These are phyloP conservation scores for Alternaria triticimaculans DNA, from an alignment of 2,329 filamentous ascomycete genomes.

Conservation along the genomic window DNA sequence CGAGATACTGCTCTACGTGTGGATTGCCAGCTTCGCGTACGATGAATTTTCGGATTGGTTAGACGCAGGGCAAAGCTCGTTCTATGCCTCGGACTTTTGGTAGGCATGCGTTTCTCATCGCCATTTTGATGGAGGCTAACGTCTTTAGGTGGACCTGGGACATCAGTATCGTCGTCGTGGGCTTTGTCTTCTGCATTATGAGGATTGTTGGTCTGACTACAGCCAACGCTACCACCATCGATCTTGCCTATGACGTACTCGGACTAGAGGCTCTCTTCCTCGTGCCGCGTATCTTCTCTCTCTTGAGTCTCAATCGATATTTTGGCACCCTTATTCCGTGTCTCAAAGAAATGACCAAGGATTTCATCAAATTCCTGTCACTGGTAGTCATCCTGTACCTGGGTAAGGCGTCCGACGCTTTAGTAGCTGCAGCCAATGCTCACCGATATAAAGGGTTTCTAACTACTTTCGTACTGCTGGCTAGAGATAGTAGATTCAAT, in stretches of 20 bases:
- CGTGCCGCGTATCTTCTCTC: conserved; percentile 83
- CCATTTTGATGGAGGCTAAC: conserved; percentile 1
- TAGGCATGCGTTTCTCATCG: conserved; percentile 57
- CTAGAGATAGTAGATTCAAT: conserved; percentile 68
- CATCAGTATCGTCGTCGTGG: conserved; percentile 71
- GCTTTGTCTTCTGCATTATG: conserved; percentile 72
- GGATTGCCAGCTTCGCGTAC: conserved; percentile 86
- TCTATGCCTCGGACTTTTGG: conserved; percentile 49
- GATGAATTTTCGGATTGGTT: conserved; percentile 78
- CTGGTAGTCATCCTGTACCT: conserved; percentile 83
- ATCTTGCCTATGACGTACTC: conserved; percentile 86
- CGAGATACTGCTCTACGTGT: conserved; percentile 80
- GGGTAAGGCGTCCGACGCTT: conserved; percentile 51
- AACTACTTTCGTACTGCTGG: conserved; percentile 82
- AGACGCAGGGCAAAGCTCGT: conserved; percentile 81
- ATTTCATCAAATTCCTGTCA: conserved; percentile 83
- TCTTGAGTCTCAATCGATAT: conserved; percentile 85
- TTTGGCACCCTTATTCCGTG: conserved; percentile 91
- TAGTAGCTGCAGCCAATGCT: background rate
- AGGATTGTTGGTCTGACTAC: conserved; percentile 71
- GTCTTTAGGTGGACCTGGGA: conserved; percentile 29
- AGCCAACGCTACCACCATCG: conserved; percentile 68
- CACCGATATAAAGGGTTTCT: conserved; percentile 68
- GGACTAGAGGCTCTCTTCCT: conserved; percentile 88
- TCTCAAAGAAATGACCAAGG: conserved; percentile 90